Evolutionary conservation across 495 filamentous ascomycete species (phyloP), one percentile per base, ranked within the genome.

Genomic region (Aspergillus indologenus): DNA sequence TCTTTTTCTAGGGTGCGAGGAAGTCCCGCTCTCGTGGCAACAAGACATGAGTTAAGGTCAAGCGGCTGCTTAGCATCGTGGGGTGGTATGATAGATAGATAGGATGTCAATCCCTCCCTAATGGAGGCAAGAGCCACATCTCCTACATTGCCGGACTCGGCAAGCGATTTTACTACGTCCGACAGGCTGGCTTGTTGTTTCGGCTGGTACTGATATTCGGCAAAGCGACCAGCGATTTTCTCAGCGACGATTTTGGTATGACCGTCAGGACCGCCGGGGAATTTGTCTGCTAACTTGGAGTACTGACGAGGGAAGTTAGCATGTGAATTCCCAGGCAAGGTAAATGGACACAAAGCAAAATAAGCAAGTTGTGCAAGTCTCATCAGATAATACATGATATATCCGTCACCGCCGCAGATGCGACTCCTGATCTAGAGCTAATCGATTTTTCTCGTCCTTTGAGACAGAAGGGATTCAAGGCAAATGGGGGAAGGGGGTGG

Each of bases 381-480:
- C 69, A 62, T 80, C 76, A 75, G 75, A 76, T 79, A 80, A 78
- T 81, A 79, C 72, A 80, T 76, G 73, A 66, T 68, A 68, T 70
- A 66, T 80, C 78, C 63, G 77, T 83, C 80, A 81, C 58, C 65
- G 72, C 69, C 74, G 73, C 75, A 68, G 47, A 56, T 59, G 75
- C 72, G 73, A 71, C 78, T 82, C 71, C 73, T 79, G 79, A 83
- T 83, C 80, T 83, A 83, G 80, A 83, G 80, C 80, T 83, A 79
- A 81, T 77, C 61, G 71, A 66, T 61, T 71, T 78, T 71, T 78
- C 67, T 80, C 80, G 57, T 82, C 80, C 80, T 74, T 61, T 69
- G 69, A 76, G 73, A 77, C 66, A 65, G 53, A 50, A 43, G 20
- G 50, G 53, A 60, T 34, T 26, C 8, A 55, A 24, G 56, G 53